Evolutionary conservation across 768 basidiomycete genomes (phyloP).

Genomic region (Agrocybe praecox): DNA sequence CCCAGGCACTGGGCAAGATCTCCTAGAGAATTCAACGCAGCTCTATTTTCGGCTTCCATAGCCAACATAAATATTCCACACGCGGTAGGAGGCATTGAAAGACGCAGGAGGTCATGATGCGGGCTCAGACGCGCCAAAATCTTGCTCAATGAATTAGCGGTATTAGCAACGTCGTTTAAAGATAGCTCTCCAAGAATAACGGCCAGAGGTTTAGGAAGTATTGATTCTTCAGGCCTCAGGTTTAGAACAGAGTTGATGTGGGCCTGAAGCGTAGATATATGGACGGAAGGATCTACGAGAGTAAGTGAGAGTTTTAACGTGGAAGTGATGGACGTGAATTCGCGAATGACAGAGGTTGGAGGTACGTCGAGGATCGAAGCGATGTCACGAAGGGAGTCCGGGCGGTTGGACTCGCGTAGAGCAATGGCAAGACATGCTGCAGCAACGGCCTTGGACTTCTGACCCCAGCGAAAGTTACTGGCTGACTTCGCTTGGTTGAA

Average conservation of each 20-base stretch:
- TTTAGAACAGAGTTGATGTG: conserved; percentile 46
- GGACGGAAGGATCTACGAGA: conserved; percentile 57
- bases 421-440: conserved; percentile 73
- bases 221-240: conserved; percentile 27
- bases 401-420: conserved; percentile 68
- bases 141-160: conserved; percentile 47
- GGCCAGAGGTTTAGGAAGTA: conserved; percentile 34
- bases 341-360: conserved; percentile 50
- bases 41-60: conserved; percentile 65
- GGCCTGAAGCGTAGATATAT: conserved; percentile 59
- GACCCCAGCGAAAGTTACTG: conserved; percentile 71
- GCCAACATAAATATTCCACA: conserved; percentile 72
- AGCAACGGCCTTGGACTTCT: conserved; percentile 66
- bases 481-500: conserved; percentile 69
- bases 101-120: conserved; percentile 35
- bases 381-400: conserved; percentile 69
- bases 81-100: conserved; percentile 52
- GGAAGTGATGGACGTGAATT: conserved; percentile 53
- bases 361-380: conserved; percentile 65
- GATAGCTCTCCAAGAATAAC: conserved; percentile 42
- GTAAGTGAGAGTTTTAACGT: conserved; percentile 56
- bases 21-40: conserved; percentile 51
- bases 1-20: conserved; percentile 64
- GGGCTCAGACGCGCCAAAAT: conserved; percentile 40
- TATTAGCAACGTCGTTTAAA: conserved; percentile 43